These are phyloP conservation scores for Keithomyces neogunnii DNA, from an alignment of 2,329 filamentous ascomycete genomes.

Conservation along the genomic window DNA sequence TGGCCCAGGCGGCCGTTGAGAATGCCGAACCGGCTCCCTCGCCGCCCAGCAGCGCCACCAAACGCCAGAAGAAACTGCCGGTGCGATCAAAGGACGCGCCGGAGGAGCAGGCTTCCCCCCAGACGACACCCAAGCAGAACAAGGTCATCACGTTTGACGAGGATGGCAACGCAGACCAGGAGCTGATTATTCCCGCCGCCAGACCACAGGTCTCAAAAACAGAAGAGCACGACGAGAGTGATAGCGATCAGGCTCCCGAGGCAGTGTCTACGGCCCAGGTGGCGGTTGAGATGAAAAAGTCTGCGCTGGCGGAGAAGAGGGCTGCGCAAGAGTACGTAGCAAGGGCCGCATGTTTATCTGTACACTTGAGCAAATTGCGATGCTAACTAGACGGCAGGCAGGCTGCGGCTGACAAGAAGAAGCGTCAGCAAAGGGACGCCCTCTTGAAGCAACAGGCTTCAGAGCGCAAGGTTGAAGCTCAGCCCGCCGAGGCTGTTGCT, in stretches of 20 bases:
- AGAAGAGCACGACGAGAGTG: conserved; percentile 32
- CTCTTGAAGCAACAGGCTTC: conserved; percentile 47
- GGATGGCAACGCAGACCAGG: conserved; percentile 20
- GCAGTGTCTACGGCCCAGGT: conserved; percentile 45
- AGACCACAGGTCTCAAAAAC: conserved; percentile 10
- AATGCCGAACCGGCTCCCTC: conserved; percentile 6
- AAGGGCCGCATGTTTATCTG: background rate
- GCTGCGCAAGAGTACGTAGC: conserved; percentile 41
- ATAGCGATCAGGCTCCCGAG: conserved; percentile 50
- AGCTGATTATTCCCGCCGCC: background rate
- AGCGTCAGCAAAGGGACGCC: conserved; percentile 45
- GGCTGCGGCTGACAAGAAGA: conserved; percentile 42
- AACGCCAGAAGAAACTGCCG: conserved; percentile 21
- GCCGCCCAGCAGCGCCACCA: conserved; percentile 9
- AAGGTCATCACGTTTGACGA: conserved; percentile 27
- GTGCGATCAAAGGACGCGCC: conserved; percentile 24
- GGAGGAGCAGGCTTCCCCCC: background rate
- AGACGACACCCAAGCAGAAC: conserved; percentile 11
- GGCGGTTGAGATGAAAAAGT: conserved; percentile 36
- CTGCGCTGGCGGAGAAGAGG: conserved; percentile 37
- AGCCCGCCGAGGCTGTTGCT: conserved; percentile 8
- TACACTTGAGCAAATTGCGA: background rate
- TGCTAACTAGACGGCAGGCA: conserved; percentile 26
- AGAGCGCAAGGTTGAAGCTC: conserved; percentile 29
- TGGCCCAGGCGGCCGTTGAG: conserved; percentile 8